Conservation (phyloP, 2,329 filamentous ascomycete genomes). For the Penicillium olsonii region DNA sequence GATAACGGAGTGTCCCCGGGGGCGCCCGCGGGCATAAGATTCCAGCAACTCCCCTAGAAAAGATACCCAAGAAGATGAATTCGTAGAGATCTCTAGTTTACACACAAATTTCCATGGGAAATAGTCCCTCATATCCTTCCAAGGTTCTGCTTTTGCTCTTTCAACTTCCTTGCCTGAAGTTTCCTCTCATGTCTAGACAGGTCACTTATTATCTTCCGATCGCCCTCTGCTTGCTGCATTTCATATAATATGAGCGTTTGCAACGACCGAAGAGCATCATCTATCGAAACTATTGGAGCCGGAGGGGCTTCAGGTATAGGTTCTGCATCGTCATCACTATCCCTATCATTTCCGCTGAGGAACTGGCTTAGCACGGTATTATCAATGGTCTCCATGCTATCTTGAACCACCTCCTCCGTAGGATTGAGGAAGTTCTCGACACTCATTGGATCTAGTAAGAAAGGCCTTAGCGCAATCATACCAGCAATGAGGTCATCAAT, state of each 20-base stretch:
- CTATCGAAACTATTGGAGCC: fast-evolving
- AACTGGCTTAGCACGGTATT: not conserved
- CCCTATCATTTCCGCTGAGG: not conserved
- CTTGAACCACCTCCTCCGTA: not conserved
- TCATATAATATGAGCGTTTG: not conserved
- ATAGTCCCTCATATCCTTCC: not conserved
- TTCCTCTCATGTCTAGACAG: not conserved
- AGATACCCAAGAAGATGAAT: no score
- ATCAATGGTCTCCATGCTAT: not conserved
- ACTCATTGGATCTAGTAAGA: not conserved
- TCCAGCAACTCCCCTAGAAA: no score
- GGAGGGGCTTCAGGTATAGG: not conserved
- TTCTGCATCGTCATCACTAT: not conserved
- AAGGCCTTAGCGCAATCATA: not conserved
- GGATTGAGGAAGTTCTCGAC: not conserved
- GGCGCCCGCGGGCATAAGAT: no score
- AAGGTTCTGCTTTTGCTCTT: not conserved
- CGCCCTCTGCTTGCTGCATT: not conserved
- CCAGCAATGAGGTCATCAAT: not conserved
- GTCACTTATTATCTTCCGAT: not conserved
- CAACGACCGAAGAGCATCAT: not conserved
- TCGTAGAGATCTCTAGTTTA: not conserved
- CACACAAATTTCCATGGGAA: not conserved
- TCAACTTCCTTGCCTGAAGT: no score
- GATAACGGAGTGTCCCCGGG: no score